Evolutionary conservation across 352 stramenopile species (phyloP), one percentile per base, ranked within the genome.

Genomic region (Pythium sukuiense): DNA sequence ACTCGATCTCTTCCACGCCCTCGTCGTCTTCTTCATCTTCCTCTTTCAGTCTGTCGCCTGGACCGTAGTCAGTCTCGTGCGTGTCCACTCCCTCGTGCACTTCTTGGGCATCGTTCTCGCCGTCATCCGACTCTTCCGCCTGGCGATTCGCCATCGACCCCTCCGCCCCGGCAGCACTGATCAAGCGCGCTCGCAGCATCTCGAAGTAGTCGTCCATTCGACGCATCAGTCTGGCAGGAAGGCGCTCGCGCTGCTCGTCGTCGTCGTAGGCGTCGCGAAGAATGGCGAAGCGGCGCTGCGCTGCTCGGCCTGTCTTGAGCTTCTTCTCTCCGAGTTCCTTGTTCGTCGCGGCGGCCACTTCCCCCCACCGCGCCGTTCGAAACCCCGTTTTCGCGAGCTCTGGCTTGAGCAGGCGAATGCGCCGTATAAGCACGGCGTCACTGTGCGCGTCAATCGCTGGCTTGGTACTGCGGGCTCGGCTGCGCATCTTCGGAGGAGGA

Each of bases 341-440:
- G 59, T 65, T 65, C 33, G 56, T 35, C 8, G 59, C 59, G 7
- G 26, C 33, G 8, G 59, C 59, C 24, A 65, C 33, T 0, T 52
- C 57, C 0, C 27, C 35, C 59, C 59, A 65, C 24, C 58, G 49
- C 27, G 56, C 50, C 3, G 27, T 58, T 3, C 37, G 48, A 49
- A 65, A 65, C n/a, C 59, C 59, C 2, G 18, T 45, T 14, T 27
- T 11, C 27, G 59, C 59, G 35, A 65, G 59, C 13, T 65, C 49
- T 8, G 59, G 59, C 50, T 59, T 59, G 18, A 65, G 49, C 18
- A 65, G 33, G 6, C 59, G 59, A 24, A 65, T 53, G 16, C 59
- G 49, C 24, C 59, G 59, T 16, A 65, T 12, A 14, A 65, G 35
- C 33, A 26, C n/a, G 16, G 49, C 9, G 26, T 65, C 59, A 20